Percentiles rank a stretch among this genome's conserved stretches.
Conservation (phyloP, 371 early-diverging fungal genomes). For the Rhizopus arrhizus region DNA sequence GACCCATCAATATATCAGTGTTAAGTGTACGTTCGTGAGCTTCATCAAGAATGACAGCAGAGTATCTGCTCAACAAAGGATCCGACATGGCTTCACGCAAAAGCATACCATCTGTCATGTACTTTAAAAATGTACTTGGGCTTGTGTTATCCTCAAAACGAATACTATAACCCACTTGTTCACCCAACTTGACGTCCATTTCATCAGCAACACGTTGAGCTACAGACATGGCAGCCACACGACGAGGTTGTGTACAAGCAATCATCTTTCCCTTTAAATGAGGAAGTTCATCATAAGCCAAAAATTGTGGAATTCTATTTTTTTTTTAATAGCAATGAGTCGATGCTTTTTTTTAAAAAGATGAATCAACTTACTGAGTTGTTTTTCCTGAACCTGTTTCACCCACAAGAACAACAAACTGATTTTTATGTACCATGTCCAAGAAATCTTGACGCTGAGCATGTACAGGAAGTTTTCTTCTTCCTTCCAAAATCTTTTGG, state of each 20-base stretch:
- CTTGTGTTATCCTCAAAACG: slow-evolving; percentile 60
- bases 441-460: slow-evolving; percentile 64
- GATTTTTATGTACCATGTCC: slow-evolving; percentile 57
- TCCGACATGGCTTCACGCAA: slow-evolving; percentile 70
- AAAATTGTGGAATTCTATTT: slow-evolving; percentile 90
- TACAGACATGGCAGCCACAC: slow-evolving; percentile 89
- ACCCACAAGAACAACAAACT: slow-evolving; percentile 70
- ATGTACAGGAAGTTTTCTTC: slow-evolving; percentile 63
- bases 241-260: slow-evolving; percentile 92
- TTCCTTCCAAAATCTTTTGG: slow-evolving; percentile 61
- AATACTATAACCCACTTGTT: slow-evolving; percentile 74
- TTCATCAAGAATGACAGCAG: slow-evolving; percentile 75
- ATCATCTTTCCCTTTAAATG: slow-evolving; percentile 84
- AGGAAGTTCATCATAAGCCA: slow-evolving; percentile 89
- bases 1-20: slow-evolving; percentile 34
- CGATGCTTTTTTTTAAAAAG: neutral
- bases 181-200: slow-evolving; percentile 53
- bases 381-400: slow-evolving; percentile 86
- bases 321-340: neutral
- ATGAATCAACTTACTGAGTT: slow-evolving; percentile 61
- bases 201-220: slow-evolving; percentile 75
- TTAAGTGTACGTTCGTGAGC: slow-evolving; percentile 74
- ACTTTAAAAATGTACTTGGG: slow-evolving; percentile 22
- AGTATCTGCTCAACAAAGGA: slow-evolving; percentile 56
- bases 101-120: slow-evolving; percentile 52